These are phyloP conservation scores for Penicillium sp. DNA, from an alignment of 2,329 filamentous ascomycete species.

Conservation along the genomic window DNA sequence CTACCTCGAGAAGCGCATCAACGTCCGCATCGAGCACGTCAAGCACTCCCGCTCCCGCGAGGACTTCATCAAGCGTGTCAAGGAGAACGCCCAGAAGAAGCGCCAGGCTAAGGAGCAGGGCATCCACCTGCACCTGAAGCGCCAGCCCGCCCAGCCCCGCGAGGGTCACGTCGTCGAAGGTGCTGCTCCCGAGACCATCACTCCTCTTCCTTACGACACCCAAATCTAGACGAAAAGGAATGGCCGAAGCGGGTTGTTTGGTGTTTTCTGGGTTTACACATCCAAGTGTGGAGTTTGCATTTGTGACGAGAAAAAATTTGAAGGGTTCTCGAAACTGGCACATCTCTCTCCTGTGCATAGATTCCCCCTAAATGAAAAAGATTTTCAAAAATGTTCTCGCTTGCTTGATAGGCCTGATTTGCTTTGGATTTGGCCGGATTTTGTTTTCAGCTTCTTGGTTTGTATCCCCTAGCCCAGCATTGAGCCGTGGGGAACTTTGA, in stretches of 20 bases:
- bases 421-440: not conserved
- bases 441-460: not conserved
- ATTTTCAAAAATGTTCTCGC: constrained; percentile 40
- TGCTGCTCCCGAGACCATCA: constrained; percentile 88
- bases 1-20: constrained; percentile 99
- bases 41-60: constrained; percentile 91
- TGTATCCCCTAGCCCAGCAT: not conserved
- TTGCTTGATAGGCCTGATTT: constrained; percentile 22
- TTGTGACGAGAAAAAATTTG: constrained; percentile 41
- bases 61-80: constrained; percentile 95
- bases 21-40: constrained; percentile 98
- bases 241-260: constrained; percentile 38
- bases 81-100: constrained; percentile 92
- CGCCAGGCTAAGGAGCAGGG: constrained; percentile 91
- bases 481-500: not conserved
- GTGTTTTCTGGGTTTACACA: constrained; percentile 40
- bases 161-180: constrained; percentile 81
- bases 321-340: constrained; percentile 44
- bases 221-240: constrained; percentile 74
- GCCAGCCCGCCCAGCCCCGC: constrained; percentile 79
- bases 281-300: constrained; percentile 41
- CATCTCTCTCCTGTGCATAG: constrained; percentile 47
- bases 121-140: constrained; percentile 88
- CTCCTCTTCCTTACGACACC: constrained; percentile 95
- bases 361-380: constrained; percentile 50